Base-by-base conservation (phyloP, 2,329 filamentous ascomycete genomes). In the Herpotrichia juniperi region DNA sequence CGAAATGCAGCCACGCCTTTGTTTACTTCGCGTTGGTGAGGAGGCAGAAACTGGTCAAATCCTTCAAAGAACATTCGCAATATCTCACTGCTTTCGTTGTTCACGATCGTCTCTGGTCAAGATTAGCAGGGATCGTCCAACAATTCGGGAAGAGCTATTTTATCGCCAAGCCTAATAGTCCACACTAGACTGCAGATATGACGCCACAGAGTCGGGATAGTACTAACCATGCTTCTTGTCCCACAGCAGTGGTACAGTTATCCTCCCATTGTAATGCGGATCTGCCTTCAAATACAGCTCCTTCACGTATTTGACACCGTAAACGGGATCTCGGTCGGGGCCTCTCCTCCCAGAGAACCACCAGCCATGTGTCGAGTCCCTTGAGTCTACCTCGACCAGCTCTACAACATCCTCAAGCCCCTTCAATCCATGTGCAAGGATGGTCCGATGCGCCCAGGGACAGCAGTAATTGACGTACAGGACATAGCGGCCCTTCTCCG, bases 171-270 rank as follows among this genome's bases (percentile, higher is more conserved):
- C 9, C n/a, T 34, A n/a, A n/a, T n/a, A 40, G 12, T 40, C 14
- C 11, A 40, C 37, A 22, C 37, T 40, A 40, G 37, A 40, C 19
- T 40, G 37, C 37, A 40, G 37, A 17, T 12, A 25, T 21, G 4
- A 12, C 9, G 11, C 11, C n/a, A 22, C 14, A 14, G 37, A 7
- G 16, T 40, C 37, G 37, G 5, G n/a, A 24, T 40, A n/a, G 24
- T 21, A 43, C 30, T 22, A 16, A 57, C 61, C 54, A 14, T 50
- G 79, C 71, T 87, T 84, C 69, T 84, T 87, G 61, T 90, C 87
- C 77, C 83, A 89, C 40, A 96, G 79, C 14, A 89, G 86, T 0
- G 91, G 91, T 16, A 96, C 91, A 0, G 90, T 92, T 71, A 90
- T 92, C 11, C 91, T 81, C 9, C 65, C 72, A 37, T 69, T 64